Evolutionary conservation across 208 protist genomes (phyloP), one percentile per base, ranked within the genome.

Genomic region (Leishmania arabica): DNA sequence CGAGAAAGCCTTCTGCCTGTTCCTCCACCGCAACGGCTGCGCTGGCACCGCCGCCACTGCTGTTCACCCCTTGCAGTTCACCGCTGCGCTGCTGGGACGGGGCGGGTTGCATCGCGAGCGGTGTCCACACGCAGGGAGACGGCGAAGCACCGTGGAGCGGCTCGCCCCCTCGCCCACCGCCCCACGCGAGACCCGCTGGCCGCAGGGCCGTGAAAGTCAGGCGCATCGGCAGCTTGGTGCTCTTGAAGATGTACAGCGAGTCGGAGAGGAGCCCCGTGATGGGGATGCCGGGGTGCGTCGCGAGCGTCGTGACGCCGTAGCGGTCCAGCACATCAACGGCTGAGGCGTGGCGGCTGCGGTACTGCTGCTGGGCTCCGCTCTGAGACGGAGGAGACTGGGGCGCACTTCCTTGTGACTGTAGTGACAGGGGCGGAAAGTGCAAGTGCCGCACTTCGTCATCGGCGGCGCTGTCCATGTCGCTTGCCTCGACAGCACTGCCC

Each of bases 161-260:
- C 7, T 54, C 72, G 40, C 74, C 40, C 3, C 51, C 51, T 42
- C 34, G 72, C 31, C 34, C 72, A 45, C 51, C 31, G 51, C 53
- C 49, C 0, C 66, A 60, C 13, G 75, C 70, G 40, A 47, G 27
- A 11, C 53, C 71, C 2, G 62, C 31, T 8, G 68, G 66, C 40
- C 62, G 75, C 70, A 85, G 19, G 8, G 81, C 81, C 51, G 24
- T 88, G 54, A 87, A 96, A 68, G 79, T 82, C 21, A 96, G 68
- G 62, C 85, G 90, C 31, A 97, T 89, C 40, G 93, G 93, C 88
- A 91, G 77, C 83, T 89, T 96, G 64, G 95, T 89, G 81, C 92
- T 95, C 81, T 97, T 96, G 82, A 94, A 96, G 42, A 97, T 88
- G 79, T 90, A 95, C 66, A 96, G 87, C 15, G 84, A 89, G 42